Percentiles rank a stretch among this genome's conserved stretches.
phyloP scores from a whole-genome alignment of 2,329 filamentous ascomycete genomes.

The Fusarium gaditjirri region DNA sequence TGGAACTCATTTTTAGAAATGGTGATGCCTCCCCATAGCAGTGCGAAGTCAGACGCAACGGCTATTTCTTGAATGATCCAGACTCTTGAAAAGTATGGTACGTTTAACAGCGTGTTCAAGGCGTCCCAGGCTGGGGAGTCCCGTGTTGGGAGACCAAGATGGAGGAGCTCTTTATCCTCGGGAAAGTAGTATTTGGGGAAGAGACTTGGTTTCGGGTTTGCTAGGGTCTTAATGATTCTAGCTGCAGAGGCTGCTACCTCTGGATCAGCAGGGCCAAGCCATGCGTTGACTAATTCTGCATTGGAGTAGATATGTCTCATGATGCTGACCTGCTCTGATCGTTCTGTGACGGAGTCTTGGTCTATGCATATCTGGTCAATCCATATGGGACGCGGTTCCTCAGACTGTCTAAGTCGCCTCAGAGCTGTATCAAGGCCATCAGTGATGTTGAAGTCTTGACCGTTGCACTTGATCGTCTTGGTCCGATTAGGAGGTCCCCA shows the following conservation, averaged over 20 bases:
- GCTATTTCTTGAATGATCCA: background rate
- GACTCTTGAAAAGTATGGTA: background rate
- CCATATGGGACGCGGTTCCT: background rate
- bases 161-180: background rate
- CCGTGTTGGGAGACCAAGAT: background rate
- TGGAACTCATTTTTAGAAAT: background rate
- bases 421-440: background rate
- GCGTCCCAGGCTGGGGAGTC: background rate
- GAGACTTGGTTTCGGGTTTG: fast-evolving
- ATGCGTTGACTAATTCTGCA: background rate
- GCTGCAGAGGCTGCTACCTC: background rate
- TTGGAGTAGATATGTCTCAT: background rate
- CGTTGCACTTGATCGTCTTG: background rate
- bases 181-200: background rate
- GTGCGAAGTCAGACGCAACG: background rate
- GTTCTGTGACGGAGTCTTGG: background rate
- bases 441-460: background rate
- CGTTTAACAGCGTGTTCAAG: background rate
- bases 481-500: background rate
- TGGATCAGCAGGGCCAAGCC: background rate
- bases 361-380: background rate
- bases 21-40: background rate
- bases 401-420: fast-evolving
- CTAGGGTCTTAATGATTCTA: background rate
- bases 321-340: background rate